Percentiles rank a stretch among this genome's conserved stretches.
phyloP scores from a whole-genome alignment of 2,329 filamentous ascomycete genomes.

The Paraconiothyrium brasiliense region DNA sequence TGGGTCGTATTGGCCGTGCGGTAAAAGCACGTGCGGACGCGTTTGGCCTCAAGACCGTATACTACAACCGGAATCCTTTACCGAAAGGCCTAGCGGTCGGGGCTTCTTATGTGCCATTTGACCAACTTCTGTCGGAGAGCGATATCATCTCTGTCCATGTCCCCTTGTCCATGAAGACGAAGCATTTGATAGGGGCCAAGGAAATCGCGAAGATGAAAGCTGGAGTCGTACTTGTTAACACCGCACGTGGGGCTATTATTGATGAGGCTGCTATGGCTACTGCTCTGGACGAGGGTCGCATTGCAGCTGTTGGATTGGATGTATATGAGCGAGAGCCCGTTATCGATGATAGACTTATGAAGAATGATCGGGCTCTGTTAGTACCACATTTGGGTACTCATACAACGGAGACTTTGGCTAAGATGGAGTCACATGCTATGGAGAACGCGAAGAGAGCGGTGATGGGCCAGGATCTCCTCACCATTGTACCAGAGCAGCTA shows the following conservation, averaged over 20 bases:
- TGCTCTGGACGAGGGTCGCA: slow-evolving; percentile 74
- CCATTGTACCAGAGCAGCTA: background rate
- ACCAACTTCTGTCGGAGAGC: slow-evolving; percentile 73
- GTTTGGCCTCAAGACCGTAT: slow-evolving; percentile 79
- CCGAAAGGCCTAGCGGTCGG: slow-evolving; percentile 63
- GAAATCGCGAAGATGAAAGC: slow-evolving; percentile 82
- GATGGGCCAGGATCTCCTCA: background rate
- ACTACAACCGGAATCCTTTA: slow-evolving; percentile 75
- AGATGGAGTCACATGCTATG: background rate
- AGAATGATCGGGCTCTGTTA: slow-evolving; percentile 76
- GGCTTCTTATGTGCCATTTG: slow-evolving; percentile 76
- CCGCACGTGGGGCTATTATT: slow-evolving; percentile 82
- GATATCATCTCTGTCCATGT: slow-evolving; percentile 84
- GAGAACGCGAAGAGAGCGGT: background rate
- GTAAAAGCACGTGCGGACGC: slow-evolving; percentile 76
- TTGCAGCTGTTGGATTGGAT: slow-evolving; percentile 77
- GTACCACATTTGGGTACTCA: slow-evolving; percentile 89
- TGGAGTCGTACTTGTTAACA: slow-evolving; percentile 82
- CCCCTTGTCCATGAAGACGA: slow-evolving; percentile 81
- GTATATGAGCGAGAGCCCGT: slow-evolving; percentile 85
- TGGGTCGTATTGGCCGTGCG: slow-evolving; percentile 86
- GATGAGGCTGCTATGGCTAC: slow-evolving; percentile 81
- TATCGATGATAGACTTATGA: slow-evolving; percentile 75
- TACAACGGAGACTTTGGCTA: slow-evolving; percentile 68
- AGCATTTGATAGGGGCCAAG: slow-evolving; percentile 75